Base-by-base conservation (phyloP, 2,329 filamentous ascomycete genomes). In the Metarhizium guizhouense region DNA sequence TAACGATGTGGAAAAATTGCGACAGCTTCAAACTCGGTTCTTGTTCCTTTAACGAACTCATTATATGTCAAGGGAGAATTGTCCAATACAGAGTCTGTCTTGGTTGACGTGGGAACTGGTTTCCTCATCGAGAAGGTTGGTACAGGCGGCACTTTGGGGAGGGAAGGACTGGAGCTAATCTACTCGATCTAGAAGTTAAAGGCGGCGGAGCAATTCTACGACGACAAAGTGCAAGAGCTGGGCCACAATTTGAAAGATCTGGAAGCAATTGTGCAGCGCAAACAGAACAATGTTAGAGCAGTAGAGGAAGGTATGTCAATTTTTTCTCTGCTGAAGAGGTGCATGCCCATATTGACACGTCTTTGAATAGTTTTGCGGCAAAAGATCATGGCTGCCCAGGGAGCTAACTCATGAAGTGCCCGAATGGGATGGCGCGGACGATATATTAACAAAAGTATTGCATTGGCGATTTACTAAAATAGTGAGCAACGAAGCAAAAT, bases 41-140 rank as follows among this genome's bases (percentile, higher is more conserved):
- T 99, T 20, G 90, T 99, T n/a, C 94, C 95, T 0, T 74, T 99
- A 59, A 99, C 94, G 13, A 94, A 89, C 64, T 96, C 92, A 1
- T 81, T 99, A 34, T 99, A 99, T 72, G 93, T 99, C 16, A 87
- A 88, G 30, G 95, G 93, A 36, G 85, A 81, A 43, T 77, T 97
- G 45, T 80, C 87, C 49, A 83, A 86, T 70, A 80, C 86, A 2
- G 82, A 89, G 56, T 85, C 84, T 58, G 90, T 96, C 6, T 78
- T 97, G 57, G 90, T 97, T 45, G 93, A 97, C 70, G 84, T 96
- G 20, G 93, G 93, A 20, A 97, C 93, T 1, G 93, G 93, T 0
- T 97, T 95, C 70, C 92, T 91, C 67, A 86, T 97, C 54, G 92
- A 97, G 74, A 99, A 99, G 83, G 86, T 87, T 54, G 29, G 60